phyloP scores from a whole-genome alignment of 2,329 filamentous ascomycete species.

The Periconia sp. region DNA sequence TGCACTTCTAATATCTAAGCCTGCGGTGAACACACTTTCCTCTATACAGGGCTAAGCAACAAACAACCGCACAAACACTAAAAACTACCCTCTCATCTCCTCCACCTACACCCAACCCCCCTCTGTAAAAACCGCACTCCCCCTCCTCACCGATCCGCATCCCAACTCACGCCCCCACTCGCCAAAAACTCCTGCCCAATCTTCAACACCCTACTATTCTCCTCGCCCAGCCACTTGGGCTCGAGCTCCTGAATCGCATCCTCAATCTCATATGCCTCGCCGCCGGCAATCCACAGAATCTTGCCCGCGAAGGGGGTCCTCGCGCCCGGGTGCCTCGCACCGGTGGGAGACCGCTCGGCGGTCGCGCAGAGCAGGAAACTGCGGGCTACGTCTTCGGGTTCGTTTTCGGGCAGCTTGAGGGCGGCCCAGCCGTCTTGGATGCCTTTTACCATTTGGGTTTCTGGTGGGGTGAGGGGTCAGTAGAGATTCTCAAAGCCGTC shows the following conservation, averaged over 20 bases:
- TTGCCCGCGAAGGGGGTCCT: slow-evolving; percentile 24
- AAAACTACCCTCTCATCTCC: too few species aligned
- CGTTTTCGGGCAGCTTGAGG: slow-evolving; percentile 20
- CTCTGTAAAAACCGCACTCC: too few species aligned
- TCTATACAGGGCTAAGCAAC: too few species aligned
- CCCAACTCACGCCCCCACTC: slow-evolving; percentile 14
- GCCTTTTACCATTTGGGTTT: slow-evolving; percentile 18
- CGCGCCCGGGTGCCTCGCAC: slow-evolving; percentile 14
- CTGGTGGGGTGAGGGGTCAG: not conserved
- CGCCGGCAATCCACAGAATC: slow-evolving; percentile 22
- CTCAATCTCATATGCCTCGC: slow-evolving; percentile 27
- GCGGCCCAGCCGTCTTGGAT: slow-evolving; percentile 18
- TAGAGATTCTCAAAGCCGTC: not conserved
- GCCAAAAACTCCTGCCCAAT: slow-evolving; percentile 20
- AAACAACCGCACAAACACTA: too few species aligned
- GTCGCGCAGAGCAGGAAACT: slow-evolving; percentile 25
- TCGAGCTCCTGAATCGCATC: slow-evolving; percentile 24
- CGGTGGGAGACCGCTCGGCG: slow-evolving; percentile 7
- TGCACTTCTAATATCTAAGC: too few species aligned
- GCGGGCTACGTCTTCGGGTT: slow-evolving; percentile 21
- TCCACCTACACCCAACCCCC: too few species aligned
- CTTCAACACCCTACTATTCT: slow-evolving; percentile 21
- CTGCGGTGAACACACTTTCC: too few species aligned
- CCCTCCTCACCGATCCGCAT: slow-evolving; percentile 12
- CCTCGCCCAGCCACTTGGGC: slow-evolving; percentile 25